A percentile compares a stretch with the other conserved stretches of the same genome.
phyloP scores from a whole-genome alignment of 2,329 filamentous ascomycete genomes.

The Cordyceps cicadae region DNA sequence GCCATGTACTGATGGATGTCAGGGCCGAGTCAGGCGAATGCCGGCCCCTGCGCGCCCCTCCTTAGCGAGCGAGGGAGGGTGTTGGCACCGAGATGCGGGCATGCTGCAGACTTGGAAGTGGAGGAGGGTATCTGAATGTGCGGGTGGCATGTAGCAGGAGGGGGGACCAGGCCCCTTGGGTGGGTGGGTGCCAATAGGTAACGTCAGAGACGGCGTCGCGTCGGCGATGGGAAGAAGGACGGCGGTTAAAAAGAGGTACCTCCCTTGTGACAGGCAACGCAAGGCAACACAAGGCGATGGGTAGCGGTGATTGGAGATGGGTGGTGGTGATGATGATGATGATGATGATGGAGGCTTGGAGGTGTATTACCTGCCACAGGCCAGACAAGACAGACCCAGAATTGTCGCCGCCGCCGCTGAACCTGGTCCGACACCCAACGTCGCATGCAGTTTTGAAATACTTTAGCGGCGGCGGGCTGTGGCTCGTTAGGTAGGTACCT shows the following conservation, averaged over 20 bases:
- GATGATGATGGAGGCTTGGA: not conserved
- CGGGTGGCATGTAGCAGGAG: not conserved
- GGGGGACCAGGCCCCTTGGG: not conserved
- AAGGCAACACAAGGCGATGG: not conserved
- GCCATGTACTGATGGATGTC: not conserved
- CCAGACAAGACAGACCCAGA: not conserved
- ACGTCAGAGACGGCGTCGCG: not conserved
- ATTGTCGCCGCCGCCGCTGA: not conserved
- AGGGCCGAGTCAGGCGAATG: not conserved
- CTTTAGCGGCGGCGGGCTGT: not conserved
- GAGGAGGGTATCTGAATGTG: not conserved
- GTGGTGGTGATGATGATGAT: too few species aligned
- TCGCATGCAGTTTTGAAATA: conserved; percentile 1
- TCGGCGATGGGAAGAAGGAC: not conserved
- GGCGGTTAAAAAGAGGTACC: not conserved
- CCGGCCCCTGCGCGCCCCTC: not conserved
- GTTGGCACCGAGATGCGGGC: not conserved
- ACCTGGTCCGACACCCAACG: conserved; percentile 4
- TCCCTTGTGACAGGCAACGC: not conserved
- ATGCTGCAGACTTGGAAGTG: not conserved
- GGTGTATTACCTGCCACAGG: not conserved
- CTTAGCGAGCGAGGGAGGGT: not conserved
- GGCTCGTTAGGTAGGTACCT: not conserved
- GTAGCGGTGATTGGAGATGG: not conserved
- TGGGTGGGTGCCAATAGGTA: not conserved